phyloP scores from a whole-genome alignment of 2,329 filamentous ascomycete species.

The Fusarium sp. region DNA sequence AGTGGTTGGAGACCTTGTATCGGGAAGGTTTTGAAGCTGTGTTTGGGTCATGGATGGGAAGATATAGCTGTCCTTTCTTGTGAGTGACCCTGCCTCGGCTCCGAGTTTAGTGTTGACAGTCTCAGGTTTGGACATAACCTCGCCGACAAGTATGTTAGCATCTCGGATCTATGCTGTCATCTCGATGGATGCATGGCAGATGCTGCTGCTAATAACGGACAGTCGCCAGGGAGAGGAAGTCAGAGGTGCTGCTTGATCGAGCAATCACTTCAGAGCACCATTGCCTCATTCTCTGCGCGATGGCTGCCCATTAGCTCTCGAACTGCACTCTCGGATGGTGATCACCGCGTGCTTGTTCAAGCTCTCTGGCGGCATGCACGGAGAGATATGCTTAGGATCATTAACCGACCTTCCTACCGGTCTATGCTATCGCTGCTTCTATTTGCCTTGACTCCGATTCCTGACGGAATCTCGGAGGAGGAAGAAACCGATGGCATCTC shows the following conservation, averaged over 20 bases:
- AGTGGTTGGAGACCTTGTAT: constrained; percentile 48
- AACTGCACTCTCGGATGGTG: background rate
- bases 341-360: constrained; percentile 33
- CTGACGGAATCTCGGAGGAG: constrained; percentile 53
- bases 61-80: constrained; percentile 56
- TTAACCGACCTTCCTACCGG: constrained; percentile 55
- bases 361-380: constrained; percentile 51
- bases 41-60: constrained; percentile 57
- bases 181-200: constrained; percentile 52
- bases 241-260: constrained; percentile 40
- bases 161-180: constrained; percentile 45
- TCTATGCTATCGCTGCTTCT: constrained; percentile 55
- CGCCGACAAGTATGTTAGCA: constrained; percentile 47
- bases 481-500: constrained; percentile 55
- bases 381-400: constrained; percentile 53
- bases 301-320: constrained; percentile 44
- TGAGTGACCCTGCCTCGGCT: constrained; percentile 36
- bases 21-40: constrained; percentile 52
- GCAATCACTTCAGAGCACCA: constrained; percentile 42
- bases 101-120: constrained; percentile 3
- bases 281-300: constrained; percentile 45
- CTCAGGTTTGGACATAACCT: constrained; percentile 39
- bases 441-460: constrained; percentile 55
- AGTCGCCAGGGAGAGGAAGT: constrained; percentile 16
- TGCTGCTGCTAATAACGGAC: background rate